Evolutionary conservation across 2,329 filamentous ascomycete species (phyloP).

Genomic region (Pseudocercospora musae): DNA sequence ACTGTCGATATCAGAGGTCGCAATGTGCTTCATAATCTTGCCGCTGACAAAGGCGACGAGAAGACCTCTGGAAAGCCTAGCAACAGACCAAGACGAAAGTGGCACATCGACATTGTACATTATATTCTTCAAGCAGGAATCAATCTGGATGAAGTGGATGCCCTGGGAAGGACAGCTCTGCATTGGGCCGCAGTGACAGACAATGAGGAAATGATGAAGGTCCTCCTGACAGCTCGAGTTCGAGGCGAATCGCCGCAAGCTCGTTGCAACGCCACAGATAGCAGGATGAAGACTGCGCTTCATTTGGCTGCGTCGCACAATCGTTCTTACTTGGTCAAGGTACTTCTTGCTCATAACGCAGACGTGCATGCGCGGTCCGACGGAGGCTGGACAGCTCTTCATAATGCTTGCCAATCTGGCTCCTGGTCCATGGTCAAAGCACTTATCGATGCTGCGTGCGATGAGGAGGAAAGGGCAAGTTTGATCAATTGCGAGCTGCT

Average conservation of each 20-base stretch:
- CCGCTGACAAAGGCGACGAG: conserved; percentile 37
- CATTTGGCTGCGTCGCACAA: conserved; percentile 23
- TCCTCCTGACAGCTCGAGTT: conserved; percentile 19
- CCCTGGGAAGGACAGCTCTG: conserved; percentile 24
- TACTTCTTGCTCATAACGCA: conserved; percentile 90
- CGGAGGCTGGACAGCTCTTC: conserved; percentile 86
- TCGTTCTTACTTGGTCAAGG: conserved; percentile 57
- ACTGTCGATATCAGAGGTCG: conserved; percentile 23
- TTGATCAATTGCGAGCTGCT: conserved; percentile 25
- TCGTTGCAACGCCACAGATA: conserved; percentile 21
- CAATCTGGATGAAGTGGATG: conserved; percentile 24
- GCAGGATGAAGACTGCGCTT: conserved; percentile 24
- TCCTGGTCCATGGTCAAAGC: conserved; percentile 19
- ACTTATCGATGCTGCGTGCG: conserved; percentile 25
- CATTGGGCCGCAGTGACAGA: conserved; percentile 28
- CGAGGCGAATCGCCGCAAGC: conserved; percentile 19
- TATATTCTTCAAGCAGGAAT: conserved; percentile 25
- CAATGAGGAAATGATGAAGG: conserved; percentile 22
- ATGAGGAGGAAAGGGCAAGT: conserved; percentile 5
- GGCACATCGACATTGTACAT: conserved; percentile 22
- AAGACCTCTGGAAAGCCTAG: conserved; percentile 7
- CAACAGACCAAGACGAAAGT: conserved; percentile 16
- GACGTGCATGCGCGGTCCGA: conserved; percentile 86
- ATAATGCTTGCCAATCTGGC: conserved; percentile 42
- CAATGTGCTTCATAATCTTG: conserved; percentile 42